Conservation (phyloP, 148 eudicot species). For the Gaultheria prostrata region DNA sequence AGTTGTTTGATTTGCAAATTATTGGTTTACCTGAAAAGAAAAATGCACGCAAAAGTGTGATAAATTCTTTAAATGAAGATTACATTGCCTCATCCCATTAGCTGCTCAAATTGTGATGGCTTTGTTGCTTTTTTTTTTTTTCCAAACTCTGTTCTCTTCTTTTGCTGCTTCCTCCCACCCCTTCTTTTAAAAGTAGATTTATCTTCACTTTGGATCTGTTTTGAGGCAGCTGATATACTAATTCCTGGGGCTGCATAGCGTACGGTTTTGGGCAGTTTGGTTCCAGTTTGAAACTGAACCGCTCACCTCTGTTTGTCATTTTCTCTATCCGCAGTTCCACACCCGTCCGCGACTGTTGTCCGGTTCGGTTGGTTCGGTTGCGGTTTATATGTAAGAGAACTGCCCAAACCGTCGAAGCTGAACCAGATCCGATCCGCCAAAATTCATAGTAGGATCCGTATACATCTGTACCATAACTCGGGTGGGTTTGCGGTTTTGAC, state of each 20-base stretch:
- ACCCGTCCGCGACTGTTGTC: too few relatives aligned
- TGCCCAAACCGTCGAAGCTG: too few relatives aligned
- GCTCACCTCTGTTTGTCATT: too few relatives aligned
- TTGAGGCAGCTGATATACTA: neutral
- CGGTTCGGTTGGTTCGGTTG: too few relatives aligned
- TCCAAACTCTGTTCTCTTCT: neutral
- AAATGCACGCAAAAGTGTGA: neutral
- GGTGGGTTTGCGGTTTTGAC: too few relatives aligned
- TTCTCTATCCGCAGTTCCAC: too few relatives aligned
- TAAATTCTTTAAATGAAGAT: neutral
- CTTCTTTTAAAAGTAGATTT: neutral
- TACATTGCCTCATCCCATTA: neutral
- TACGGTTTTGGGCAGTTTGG: too few relatives aligned
- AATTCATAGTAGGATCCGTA: too few relatives aligned
- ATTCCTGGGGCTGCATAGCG: neutral
- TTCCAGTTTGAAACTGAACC: too few relatives aligned
- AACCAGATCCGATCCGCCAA: too few relatives aligned
- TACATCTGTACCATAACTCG: too few relatives aligned
- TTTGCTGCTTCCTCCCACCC: neutral
- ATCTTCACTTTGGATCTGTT: neutral
- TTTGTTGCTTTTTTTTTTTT: neutral
- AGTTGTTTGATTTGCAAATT: neutral
- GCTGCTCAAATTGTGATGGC: conserved; percentile 7
- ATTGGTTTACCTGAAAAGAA: neutral
- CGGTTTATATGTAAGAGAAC: too few relatives aligned